Conservation (phyloP, 495 filamentous ascomycete genomes). For the Daldinia childiae region DNA sequence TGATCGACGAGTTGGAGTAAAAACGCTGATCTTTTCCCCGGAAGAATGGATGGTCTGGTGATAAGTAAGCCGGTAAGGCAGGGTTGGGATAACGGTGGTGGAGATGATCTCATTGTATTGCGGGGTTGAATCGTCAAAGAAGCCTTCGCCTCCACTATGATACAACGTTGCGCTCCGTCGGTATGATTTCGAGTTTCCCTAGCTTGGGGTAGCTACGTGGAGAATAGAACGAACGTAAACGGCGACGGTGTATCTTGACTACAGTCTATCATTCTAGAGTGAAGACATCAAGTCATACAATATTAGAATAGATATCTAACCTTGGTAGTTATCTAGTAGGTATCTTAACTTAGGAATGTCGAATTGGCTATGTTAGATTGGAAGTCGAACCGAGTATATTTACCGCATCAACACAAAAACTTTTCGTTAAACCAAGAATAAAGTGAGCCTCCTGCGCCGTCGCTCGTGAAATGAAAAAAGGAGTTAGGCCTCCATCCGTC, state of each 20-base stretch:
- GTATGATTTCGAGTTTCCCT: conserved; percentile 12
- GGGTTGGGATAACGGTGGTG: conserved; percentile 3
- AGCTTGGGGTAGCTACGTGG: conserved; percentile 23
- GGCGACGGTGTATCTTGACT: neutral
- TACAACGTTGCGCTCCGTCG: conserved; percentile 28
- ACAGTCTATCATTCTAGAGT: no score
- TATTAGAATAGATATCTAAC: no score
- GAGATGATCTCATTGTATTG: conserved; percentile 33
- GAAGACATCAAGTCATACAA: neutral
- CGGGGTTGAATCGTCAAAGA: conserved; percentile 22
- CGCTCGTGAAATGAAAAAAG: conserved; percentile 25
- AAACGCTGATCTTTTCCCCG: conserved; percentile 24
- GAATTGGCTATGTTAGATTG: no score
- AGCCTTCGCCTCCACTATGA: conserved; percentile 9
- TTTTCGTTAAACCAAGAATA: conserved; percentile 1
- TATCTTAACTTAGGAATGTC: no score
- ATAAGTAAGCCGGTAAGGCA: neutral
- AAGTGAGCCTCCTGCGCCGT: conserved; percentile 23
- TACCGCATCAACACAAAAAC: neutral
- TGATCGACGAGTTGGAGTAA: conserved; percentile 18
- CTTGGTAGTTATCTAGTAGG: no score
- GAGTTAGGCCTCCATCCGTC: conserved; percentile 11
- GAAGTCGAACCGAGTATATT: no score
- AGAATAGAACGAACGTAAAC: conserved; percentile 4
- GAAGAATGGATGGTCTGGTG: conserved; percentile 12